A percentile compares a stretch with the other conserved stretches of the same genome.
These are phyloP conservation scores for Fagopyrum tataricum DNA, from an alignment of 148 eudicot species.

Conservation along the genomic window DNA sequence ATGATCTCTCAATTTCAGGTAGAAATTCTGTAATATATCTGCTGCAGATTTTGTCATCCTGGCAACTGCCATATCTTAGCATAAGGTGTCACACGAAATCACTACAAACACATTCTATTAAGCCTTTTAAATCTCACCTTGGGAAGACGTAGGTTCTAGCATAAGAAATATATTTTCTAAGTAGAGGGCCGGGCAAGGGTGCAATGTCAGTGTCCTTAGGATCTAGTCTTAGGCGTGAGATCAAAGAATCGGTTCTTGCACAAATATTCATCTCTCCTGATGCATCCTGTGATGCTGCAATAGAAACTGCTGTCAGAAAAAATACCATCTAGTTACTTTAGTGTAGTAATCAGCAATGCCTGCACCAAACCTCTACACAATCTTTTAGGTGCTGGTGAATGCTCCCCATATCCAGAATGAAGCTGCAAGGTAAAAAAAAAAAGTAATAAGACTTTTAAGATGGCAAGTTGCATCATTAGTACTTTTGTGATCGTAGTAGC, in stretches of 20 bases:
- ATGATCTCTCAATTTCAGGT: constrained; percentile 75
- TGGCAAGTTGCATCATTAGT: not conserved
- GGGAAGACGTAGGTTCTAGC: constrained; percentile 80
- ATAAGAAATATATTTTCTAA: constrained; percentile 87
- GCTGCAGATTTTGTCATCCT: constrained; percentile 95
- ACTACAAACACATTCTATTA: not conserved
- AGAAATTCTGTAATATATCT: constrained; percentile 82
- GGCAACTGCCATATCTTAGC: constrained; percentile 17
- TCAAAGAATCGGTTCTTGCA: constrained; percentile 39
- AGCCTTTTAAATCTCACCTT: constrained; percentile 32
- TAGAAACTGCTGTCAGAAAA: constrained; percentile 15
- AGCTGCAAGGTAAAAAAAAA: constrained; percentile 48
- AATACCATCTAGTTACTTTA: not conserved
- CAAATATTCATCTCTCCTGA: constrained; percentile 27
- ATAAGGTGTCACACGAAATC: not conserved
- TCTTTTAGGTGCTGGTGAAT: constrained; percentile 58
- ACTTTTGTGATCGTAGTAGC: not conserved
- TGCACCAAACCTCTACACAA: constrained; percentile 43
- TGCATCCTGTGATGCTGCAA: constrained; percentile 42
- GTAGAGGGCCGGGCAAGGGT: constrained; percentile 79
- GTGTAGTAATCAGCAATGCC: constrained; percentile 11
- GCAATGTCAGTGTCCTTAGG: constrained; percentile 63
- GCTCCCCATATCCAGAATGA: constrained; percentile 63
- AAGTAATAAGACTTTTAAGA: not conserved
- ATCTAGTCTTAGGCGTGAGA: constrained; percentile 74